Base-by-base conservation (phyloP, 164 flowering plant genomes). In the Stephania japonica region DNA sequence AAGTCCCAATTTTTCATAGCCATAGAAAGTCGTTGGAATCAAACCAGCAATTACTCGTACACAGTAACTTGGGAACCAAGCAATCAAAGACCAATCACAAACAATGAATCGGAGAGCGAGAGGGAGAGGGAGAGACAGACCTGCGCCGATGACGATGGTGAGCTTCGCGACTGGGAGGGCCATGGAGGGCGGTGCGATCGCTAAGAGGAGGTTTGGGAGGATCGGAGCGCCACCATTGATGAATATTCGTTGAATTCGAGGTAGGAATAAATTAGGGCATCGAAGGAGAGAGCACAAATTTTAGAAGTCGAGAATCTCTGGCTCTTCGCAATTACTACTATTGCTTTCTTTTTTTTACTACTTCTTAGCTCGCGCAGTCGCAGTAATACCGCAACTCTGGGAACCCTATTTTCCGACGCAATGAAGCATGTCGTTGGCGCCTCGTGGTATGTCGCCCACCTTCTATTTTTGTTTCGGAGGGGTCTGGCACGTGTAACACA, bases 121-220 rank as follows among this genome's bases (percentile, higher is more conserved):
- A 68, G 6, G 19, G 44, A 67, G 70, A 77, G 32, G 59, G 19
- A 76, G 62, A 14, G 42, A 12, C 38, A 44, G 42, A 91, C 98
- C 98, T 86, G 95, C 98, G 68, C 98, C 97, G 27, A 88, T 77
- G 83, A 91, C 82, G 80, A 91, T 72, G 38, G 87, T 81, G 61
- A 93, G 79, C 90, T 90, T 93, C 72, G 90, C 94, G 41, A 91
- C 76, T 43, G 95, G 77, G 66, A 91, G 84, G 66, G 97, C 91
- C 98, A 93, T 93, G 59, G 83, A 63, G 42, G 38, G 3, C 26
- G 38, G 38, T 32, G 38, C 38, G 38, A 32, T 32, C 38, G 38
- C 38, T 32, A 32, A 32, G 23, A 72, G 42, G 41, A 65, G 12
- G 47, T 16, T 14, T 24, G 61, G 42, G 11, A 25, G 32, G 61